Evolutionary conservation across 139 green algal species (phyloP).

Genomic region (Volvox africanus): DNA sequence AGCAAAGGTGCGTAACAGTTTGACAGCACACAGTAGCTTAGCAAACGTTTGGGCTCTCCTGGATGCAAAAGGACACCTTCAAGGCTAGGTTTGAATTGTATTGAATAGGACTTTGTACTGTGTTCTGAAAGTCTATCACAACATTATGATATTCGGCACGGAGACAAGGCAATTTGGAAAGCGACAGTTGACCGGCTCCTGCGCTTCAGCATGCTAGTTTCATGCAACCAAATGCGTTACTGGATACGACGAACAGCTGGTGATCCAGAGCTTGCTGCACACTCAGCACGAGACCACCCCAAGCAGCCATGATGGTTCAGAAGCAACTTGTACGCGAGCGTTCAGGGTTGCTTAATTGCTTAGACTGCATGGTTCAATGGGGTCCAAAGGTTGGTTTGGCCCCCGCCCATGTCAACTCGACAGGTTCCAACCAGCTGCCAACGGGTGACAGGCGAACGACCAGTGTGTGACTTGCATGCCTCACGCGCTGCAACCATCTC

Average conservation of each 20-base stretch:
- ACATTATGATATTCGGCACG: no score
- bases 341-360: not conserved
- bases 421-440: conserved; percentile 1
- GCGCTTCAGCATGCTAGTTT: not conserved
- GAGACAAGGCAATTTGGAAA: no score
- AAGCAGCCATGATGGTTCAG: not conserved
- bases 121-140: no score
- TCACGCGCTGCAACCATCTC: not conserved
- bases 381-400: not conserved
- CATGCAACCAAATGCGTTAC: not conserved
- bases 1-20: no score
- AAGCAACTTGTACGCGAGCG: not conserved
- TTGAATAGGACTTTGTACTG: no score
- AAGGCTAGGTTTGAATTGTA: no score
- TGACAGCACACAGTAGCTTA: no score
- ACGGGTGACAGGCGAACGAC: not conserved
- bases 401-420: not conserved
- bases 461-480: not conserved
- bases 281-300: no score
- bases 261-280: no score
- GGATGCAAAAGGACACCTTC: no score
- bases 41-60: no score
- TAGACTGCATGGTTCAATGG: not conserved
- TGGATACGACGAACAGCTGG: not conserved
- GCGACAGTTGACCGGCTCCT: no score